Conservation (phyloP, 768 basidiomycete species). For the Leucocoprinus birnbaumii region DNA sequence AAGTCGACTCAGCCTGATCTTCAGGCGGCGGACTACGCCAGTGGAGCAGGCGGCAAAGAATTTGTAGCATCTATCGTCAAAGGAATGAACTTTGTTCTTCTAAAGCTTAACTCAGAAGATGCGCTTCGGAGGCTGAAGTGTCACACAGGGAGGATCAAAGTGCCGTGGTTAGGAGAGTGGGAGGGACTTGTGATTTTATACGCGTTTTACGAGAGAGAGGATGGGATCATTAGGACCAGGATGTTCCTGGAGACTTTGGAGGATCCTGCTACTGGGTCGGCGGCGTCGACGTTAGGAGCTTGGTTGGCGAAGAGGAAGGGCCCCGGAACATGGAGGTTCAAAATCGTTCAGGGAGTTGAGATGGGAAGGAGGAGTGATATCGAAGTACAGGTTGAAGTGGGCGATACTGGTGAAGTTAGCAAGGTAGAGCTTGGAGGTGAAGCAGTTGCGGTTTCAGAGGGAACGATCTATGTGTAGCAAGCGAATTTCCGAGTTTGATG, state of each 20-base stretch:
- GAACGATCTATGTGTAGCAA: conserved; percentile 15
- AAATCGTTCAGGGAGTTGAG: conserved; percentile 42
- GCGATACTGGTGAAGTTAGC: conserved; percentile 22
- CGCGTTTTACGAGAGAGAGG: conserved; percentile 26
- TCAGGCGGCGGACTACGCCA: conserved; percentile 29
- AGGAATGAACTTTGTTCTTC: conserved; percentile 42
- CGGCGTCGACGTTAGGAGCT: conserved; percentile 39
- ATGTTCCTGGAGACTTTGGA: conserved; percentile 39
- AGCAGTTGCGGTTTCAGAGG: conserved; percentile 40
- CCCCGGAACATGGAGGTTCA: conserved; percentile 28
- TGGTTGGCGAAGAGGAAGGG: conserved; percentile 35
- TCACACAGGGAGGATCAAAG: conserved; percentile 20
- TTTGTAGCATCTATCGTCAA: conserved; percentile 41
- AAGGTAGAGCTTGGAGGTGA: conserved; percentile 36
- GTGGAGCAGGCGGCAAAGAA: conserved; percentile 30
- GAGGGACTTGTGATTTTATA: conserved; percentile 32
- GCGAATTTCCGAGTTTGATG: too few relatives aligned
- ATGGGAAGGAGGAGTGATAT: conserved; percentile 45
- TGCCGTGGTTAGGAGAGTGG: conserved; percentile 37
- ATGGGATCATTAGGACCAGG: conserved; percentile 34
- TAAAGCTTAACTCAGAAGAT: conserved; percentile 35
- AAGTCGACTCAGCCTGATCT: conserved; percentile 29
- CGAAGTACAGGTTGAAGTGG: conserved; percentile 31
- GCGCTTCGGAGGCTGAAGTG: conserved; percentile 32
- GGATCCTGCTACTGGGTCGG: conserved; percentile 46